These are phyloP conservation scores for Solanum bulbocastanum DNA, from an alignment of 257 asterid species.

Conservation along the genomic window DNA sequence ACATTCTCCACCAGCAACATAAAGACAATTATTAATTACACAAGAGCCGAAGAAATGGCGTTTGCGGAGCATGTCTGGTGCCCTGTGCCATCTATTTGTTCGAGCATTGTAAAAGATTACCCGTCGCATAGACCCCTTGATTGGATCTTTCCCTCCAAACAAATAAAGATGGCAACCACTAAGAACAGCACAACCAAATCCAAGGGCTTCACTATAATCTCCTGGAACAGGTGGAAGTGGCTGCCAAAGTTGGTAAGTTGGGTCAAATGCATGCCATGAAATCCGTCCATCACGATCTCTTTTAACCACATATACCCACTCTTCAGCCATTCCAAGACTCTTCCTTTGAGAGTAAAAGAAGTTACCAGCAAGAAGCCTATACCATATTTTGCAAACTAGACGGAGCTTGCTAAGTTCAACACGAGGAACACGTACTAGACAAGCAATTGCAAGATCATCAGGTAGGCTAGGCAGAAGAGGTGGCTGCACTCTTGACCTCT, in stretches of 20 bases:
- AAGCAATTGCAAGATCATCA: slow-evolving; percentile 44
- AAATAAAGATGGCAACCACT: slow-evolving; percentile 36
- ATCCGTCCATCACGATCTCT: slow-evolving; percentile 41
- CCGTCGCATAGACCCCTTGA: slow-evolving; percentile 34
- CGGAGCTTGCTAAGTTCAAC: slow-evolving; percentile 39
- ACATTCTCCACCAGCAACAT: slow-evolving; percentile 47
- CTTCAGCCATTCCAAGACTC: slow-evolving; percentile 42
- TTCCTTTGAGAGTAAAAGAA: slow-evolving; percentile 33
- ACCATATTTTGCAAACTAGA: slow-evolving; percentile 42
- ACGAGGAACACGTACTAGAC: slow-evolving; percentile 44
- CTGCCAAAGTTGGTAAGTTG: slow-evolving; percentile 38
- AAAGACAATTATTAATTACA: slow-evolving; percentile 37
- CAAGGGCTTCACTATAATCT: slow-evolving; percentile 39
- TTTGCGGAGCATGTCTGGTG: slow-evolving; percentile 41
- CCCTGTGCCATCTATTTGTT: slow-evolving; percentile 45
- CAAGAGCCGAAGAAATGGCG: slow-evolving; percentile 40
- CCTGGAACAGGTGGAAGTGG: slow-evolving; percentile 47
- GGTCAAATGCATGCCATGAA: slow-evolving; percentile 45
- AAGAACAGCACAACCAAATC: slow-evolving; percentile 47
- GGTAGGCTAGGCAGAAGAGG: slow-evolving; percentile 44
- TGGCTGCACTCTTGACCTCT: slow-evolving; percentile 34
- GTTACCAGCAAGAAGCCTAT: slow-evolving; percentile 36
- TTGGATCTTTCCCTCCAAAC: slow-evolving; percentile 42
- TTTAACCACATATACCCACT: slow-evolving; percentile 37
- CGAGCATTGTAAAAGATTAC: slow-evolving; percentile 39